Base-by-base conservation (phyloP, 73 alveolate species). In the Blepharisma japonicum region DNA sequence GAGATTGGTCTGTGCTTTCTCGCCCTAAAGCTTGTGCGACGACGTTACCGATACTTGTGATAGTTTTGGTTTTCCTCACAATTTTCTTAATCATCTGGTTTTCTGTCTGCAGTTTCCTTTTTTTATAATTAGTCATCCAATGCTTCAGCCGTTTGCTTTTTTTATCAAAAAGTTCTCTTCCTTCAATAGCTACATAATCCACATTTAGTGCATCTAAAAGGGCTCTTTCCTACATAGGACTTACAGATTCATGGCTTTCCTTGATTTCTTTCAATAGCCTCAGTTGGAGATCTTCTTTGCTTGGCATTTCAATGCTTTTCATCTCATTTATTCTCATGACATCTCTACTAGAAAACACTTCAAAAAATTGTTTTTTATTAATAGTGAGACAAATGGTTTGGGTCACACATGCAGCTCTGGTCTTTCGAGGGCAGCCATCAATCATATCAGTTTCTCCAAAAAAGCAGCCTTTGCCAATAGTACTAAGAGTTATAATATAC, bases 341-440 rank as follows among this genome's bases (percentile, higher is more conserved):
- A 61, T 61, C 74, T 14, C 47, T 25, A 61, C 14, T 9, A 14
- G 38, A 14, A 25, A 61, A 61, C 14, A 25, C 74, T 20, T 61
- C 74, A 5, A 61, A 61, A 51, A 51, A 51, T 8, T 61, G 47
- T 8, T 25, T 61, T 61, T 61, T 61, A 61, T 61, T 61, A 25
- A 61, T n/a, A 8, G 74, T 14, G 18, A 61, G 23, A 61, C 74
- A 61, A n/a, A 61, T 39, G 14, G 74, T 61, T 14, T 61, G 47
- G n/a, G 14, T 39, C 39, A 61, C 23, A 9, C 47, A n/a, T 2
- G 5, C 74, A 61, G 74, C 74, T 61, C 74, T 0, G 14, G 74
- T 61, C 5, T 61, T 39, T 61, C 74, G 14, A 18, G 14, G n/a
- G 47, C 18, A 20, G 18, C 23, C 23, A 8, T 61, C 23, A 14